Evolutionary conservation across 495 filamentous ascomycete species (phyloP).

Genomic region (Trichoderma orchidacearum): DNA sequence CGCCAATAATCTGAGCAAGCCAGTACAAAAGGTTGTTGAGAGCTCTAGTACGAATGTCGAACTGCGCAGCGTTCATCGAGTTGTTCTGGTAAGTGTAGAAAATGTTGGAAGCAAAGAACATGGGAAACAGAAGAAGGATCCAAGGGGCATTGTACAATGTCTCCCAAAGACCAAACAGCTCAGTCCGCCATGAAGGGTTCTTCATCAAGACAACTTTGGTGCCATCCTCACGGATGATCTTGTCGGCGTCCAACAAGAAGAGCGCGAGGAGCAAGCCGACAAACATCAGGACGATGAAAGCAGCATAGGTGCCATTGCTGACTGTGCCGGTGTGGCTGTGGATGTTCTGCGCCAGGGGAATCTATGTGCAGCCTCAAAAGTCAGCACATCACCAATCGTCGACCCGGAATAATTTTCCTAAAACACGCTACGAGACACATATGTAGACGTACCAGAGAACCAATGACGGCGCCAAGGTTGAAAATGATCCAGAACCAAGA

Average conservation of each 20-base stretch:
- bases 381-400: no score
- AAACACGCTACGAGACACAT: no score
- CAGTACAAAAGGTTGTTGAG: constrained; percentile 83
- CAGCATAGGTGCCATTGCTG: constrained; percentile 78
- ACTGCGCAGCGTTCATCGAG: constrained; percentile 53
- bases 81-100: constrained; percentile 64
- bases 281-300: constrained; percentile 78
- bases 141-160: constrained; percentile 61
- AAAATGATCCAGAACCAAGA: constrained; percentile 92
- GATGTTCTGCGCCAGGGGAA: constrained; percentile 72
- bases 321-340: constrained; percentile 46
- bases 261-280: constrained; percentile 60
- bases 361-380: constrained; percentile 18
- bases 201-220: constrained; percentile 67
- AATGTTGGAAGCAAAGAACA: constrained; percentile 72
- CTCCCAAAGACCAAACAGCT: constrained; percentile 65
- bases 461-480: constrained; percentile 86
- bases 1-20: constrained; percentile 75
- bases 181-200: constrained; percentile 68
- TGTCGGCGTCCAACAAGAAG: constrained; percentile 59
- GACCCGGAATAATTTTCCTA: no score
- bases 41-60: constrained; percentile 69
- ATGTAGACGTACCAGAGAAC: constrained; percentile 48
- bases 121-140: constrained; percentile 75
- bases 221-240: constrained; percentile 71